These are phyloP conservation scores for Lyophyllum shimeji DNA, from an alignment of 768 basidiomycete genomes.

Conservation along the genomic window DNA sequence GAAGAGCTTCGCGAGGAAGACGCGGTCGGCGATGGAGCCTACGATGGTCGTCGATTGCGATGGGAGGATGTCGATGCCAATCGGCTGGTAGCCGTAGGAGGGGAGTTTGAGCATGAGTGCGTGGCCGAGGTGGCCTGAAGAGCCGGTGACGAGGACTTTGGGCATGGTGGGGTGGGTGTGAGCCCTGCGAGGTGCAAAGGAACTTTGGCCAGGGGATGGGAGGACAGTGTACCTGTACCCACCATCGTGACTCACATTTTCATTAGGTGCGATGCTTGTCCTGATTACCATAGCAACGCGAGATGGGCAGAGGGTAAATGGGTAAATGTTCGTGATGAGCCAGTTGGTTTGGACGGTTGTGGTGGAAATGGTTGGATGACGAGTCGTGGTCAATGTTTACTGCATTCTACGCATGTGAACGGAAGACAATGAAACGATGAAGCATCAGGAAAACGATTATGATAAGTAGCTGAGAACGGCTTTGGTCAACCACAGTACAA, in stretches of 20 bases:
- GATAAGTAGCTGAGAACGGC: too few relatives aligned
- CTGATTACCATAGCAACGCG: neutral
- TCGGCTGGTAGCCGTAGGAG: neutral
- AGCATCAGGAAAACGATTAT: too few relatives aligned
- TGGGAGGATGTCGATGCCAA: neutral
- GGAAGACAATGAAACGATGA: too few relatives aligned
- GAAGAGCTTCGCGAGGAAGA: neutral
- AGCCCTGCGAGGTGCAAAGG: neutral
- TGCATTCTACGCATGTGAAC: too few relatives aligned
- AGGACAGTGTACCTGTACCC: too few relatives aligned
- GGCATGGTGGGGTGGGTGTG: neutral
- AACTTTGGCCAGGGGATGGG: too few relatives aligned
- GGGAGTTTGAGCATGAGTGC: neutral
- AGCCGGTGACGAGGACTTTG: neutral
- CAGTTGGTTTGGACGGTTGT: too few relatives aligned
- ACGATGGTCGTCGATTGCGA: neutral
- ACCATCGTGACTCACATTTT: neutral
- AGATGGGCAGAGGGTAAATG: too few relatives aligned
- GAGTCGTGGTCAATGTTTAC: too few relatives aligned
- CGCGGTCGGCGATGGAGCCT: neutral
- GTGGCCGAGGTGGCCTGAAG: neutral
- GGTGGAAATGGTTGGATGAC: too few relatives aligned
- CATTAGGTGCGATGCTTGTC: neutral
- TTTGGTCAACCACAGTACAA: neutral
- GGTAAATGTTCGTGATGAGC: too few relatives aligned